phyloP scores from a whole-genome alignment of 768 basidiomycete genomes.

The Cystoderma amianthinum region DNA sequence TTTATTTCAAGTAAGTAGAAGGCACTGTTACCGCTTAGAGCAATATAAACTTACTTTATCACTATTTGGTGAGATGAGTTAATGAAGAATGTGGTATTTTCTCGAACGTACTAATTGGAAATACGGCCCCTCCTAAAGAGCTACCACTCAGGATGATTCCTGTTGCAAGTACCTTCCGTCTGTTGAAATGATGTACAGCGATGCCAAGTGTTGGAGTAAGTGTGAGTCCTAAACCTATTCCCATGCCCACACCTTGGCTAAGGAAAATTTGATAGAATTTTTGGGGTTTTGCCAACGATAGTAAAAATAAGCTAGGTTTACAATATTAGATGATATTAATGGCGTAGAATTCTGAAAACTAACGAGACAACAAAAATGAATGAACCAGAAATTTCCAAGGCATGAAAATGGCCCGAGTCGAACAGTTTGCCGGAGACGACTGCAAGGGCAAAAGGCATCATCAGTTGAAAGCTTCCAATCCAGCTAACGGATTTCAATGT shows the following conservation, averaged over 20 bases:
- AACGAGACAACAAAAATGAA: slow-evolving; percentile 17
- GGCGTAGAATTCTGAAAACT: slow-evolving; percentile 10
- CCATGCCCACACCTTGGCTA: slow-evolving; percentile 50
- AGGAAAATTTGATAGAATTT: slow-evolving; percentile 43
- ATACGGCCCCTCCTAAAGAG: slow-evolving; percentile 24
- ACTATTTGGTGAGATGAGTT: too few species aligned
- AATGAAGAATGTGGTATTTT: background rate
- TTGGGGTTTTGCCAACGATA: slow-evolving; percentile 34
- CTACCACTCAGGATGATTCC: slow-evolving; percentile 39
- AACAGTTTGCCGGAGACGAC: slow-evolving; percentile 33
- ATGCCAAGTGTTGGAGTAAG: slow-evolving; percentile 43
- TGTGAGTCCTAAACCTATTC: slow-evolving; percentile 39
- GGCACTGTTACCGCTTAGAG: too few species aligned
- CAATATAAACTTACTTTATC: too few species aligned
- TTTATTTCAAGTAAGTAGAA: too few species aligned
- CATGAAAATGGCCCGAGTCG: slow-evolving; percentile 39
- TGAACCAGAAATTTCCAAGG: slow-evolving; percentile 15
- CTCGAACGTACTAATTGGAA: slow-evolving; percentile 19
- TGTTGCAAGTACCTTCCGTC: slow-evolving; percentile 26
- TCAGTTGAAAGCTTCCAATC: too few species aligned
- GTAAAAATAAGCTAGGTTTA: slow-evolving; percentile 29
- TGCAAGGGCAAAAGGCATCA: too few species aligned
- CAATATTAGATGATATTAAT: slow-evolving; percentile 9
- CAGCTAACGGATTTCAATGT: too few species aligned
- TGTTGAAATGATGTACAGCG: slow-evolving; percentile 38